Conservation (phyloP, 495 filamentous ascomycete genomes). For the Staphylotrichum tortipilum region DNA sequence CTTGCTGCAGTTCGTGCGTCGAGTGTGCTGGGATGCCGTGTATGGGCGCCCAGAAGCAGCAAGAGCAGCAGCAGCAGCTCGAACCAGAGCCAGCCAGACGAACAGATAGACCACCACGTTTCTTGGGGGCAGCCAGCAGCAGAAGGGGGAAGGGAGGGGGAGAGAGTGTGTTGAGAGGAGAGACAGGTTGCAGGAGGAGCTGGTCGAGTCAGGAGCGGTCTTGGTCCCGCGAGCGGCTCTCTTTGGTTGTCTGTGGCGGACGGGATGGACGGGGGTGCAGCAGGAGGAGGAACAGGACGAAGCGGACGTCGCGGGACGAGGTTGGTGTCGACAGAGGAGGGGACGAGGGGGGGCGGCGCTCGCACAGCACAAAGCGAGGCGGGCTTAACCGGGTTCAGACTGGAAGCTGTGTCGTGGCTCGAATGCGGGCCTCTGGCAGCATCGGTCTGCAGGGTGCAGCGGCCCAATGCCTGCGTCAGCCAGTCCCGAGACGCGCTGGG, state of each 20-base stretch:
- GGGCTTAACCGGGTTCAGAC: constrained; percentile 31
- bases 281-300: constrained; percentile 11
- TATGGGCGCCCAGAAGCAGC: constrained; percentile 5
- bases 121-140: constrained; percentile 5
- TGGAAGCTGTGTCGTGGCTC: constrained; percentile 50
- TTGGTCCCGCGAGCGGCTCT: constrained; percentile 14
- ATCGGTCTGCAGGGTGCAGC: constrained; percentile 43
- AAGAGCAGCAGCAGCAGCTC: constrained; percentile 3
- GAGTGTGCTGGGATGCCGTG: constrained; percentile 21
- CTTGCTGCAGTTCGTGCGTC: constrained; percentile 11
- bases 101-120: constrained; percentile 4
- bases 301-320: constrained; percentile 9
- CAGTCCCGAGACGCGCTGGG: constrained; percentile 33
- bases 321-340: not conserved
- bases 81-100: too few relatives aligned
- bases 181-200: constrained; percentile 2
- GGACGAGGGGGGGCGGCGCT: constrained; percentile 8
- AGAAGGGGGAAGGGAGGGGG: too few relatives aligned
- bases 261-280: constrained; percentile 14
- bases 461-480: constrained; percentile 39
- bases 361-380: constrained; percentile 21
- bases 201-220: constrained; percentile 13
- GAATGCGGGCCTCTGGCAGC: constrained; percentile 46
- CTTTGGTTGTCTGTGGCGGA: constrained; percentile 28
- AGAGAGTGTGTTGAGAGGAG: not conserved